A percentile compares a stretch with the other conserved stretches of the same genome.
Evolutionary conservation across 2,329 filamentous ascomycete species (phyloP).

Genomic region (Nothophaeocryptopus gaeumannii): DNA sequence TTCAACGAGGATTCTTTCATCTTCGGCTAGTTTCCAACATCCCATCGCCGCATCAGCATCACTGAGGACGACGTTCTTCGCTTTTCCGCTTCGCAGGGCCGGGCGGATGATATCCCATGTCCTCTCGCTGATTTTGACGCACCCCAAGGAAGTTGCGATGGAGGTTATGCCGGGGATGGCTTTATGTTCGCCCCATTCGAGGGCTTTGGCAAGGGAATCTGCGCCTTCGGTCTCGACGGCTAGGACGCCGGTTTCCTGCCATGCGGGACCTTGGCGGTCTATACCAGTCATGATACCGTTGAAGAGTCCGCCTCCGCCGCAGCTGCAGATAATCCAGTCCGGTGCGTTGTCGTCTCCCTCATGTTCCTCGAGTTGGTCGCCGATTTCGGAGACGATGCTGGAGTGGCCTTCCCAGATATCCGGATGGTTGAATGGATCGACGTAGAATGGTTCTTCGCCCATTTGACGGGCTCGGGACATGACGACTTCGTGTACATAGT

Average conservation of each 20-base stretch:
- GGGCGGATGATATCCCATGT: constrained; percentile 63
- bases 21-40: constrained; percentile 74
- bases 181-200: constrained; percentile 53
- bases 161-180: constrained; percentile 70
- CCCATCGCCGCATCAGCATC: constrained; percentile 79
- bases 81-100: constrained; percentile 41
- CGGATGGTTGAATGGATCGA: constrained; percentile 67
- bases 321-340: constrained; percentile 72
- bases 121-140: constrained; percentile 62
- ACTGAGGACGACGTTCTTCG: constrained; percentile 62
- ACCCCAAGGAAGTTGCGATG: constrained; percentile 71
- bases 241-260: constrained; percentile 53
- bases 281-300: constrained; percentile 74
- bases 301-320: constrained; percentile 77
- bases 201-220: constrained; percentile 62
- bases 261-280: constrained; percentile 43
- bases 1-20: constrained; percentile 79
- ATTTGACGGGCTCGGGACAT: constrained; percentile 40
- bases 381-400: constrained; percentile 56
- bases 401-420: constrained; percentile 66
- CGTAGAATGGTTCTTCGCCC: constrained; percentile 58
- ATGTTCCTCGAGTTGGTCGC: constrained; percentile 40
- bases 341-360: constrained; percentile 44
- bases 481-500: constrained; percentile 59
- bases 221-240: constrained; percentile 75